phyloP scores from a whole-genome alignment of 2,329 filamentous ascomycete genomes.

The Calonectria pauciramosa region DNA sequence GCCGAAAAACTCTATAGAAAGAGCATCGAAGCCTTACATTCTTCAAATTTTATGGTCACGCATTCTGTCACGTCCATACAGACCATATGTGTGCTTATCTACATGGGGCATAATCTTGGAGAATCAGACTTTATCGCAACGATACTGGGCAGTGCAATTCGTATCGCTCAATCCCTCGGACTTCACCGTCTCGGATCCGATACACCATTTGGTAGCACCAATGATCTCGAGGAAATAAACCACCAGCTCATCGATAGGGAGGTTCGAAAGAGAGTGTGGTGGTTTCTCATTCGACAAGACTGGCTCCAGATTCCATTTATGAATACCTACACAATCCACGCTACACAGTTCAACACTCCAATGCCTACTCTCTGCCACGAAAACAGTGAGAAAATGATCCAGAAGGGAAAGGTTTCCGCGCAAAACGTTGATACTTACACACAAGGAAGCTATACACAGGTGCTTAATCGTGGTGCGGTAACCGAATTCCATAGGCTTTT shows the following conservation, averaged over 20 bases:
- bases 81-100: not conserved
- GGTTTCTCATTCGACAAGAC: constrained; percentile 25
- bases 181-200: not conserved
- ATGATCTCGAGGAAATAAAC: not conserved
- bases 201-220: not conserved
- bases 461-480: not conserved
- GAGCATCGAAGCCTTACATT: not conserved
- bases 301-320: constrained; percentile 29
- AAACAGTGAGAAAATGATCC: constrained; percentile 3
- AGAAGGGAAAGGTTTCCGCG: not conserved
- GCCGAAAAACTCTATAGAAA: not conserved
- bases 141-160: not conserved
- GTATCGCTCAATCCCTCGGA: not conserved
- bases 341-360: constrained; percentile 24
- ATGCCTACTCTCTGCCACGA: constrained; percentile 14
- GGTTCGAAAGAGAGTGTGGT: constrained; percentile 19
- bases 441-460: constrained; percentile 5
- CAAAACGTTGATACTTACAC: constrained; percentile 12
- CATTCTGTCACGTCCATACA: not conserved
- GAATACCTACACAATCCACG: constrained; percentile 22
- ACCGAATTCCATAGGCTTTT: not conserved
- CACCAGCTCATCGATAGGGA: constrained; percentile 15
- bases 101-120: not conserved
- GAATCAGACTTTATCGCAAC: constrained; percentile 8
- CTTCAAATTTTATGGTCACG: not conserved